Evolutionary conservation across 163 green algal species (phyloP), one percentile per base, ranked within the genome.

Genomic region (Volvox carteri): DNA sequence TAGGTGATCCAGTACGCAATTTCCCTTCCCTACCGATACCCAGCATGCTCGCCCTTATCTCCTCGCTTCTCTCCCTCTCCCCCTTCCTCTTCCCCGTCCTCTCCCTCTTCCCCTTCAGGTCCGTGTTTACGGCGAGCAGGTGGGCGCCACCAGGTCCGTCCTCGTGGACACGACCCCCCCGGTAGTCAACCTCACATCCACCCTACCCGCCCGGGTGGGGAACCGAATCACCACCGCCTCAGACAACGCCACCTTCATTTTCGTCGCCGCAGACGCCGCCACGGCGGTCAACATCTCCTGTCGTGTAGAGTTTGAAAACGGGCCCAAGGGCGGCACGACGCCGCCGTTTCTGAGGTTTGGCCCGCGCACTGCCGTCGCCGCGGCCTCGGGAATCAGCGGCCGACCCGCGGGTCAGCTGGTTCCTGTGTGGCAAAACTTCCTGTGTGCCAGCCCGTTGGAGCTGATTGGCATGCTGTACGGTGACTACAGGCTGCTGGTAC

Each of bases 401-500:
- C 3, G 9, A 16, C 3, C 60, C 60, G 28, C n/a, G 28, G 28
- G 25, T 28, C 23, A 72, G 30, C 41, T 46, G 14, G 28, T 48
- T 35, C 54, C 28, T 30, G 12, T 56, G 2, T 7, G 39, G 21
- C 21, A 25, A 41, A 91, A 52, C 87, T 78, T 85, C 7, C 9
- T 41, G 1, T 95, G 92, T 79, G 77, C 4, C 14, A 85, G 46
- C 52, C 90, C 92, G 7, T 23, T 90, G 33, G 68, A 39, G n/a
- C 70, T 93, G 50, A 50, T 72, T 37, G 93, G 92, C 35, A 54
- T 96, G 41, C 37, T 33, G 12, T 91, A 90, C 42, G 95, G 93
- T 19, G 42, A 91, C 18, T 97, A 94, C 91, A 87, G 23, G 5
- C 86, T 96, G n/a, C 21, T 60, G 37, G 90, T 97, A 37, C 14